Conservation (phyloP, 352 stramenopile species). For the Pythium sp. region DNA sequence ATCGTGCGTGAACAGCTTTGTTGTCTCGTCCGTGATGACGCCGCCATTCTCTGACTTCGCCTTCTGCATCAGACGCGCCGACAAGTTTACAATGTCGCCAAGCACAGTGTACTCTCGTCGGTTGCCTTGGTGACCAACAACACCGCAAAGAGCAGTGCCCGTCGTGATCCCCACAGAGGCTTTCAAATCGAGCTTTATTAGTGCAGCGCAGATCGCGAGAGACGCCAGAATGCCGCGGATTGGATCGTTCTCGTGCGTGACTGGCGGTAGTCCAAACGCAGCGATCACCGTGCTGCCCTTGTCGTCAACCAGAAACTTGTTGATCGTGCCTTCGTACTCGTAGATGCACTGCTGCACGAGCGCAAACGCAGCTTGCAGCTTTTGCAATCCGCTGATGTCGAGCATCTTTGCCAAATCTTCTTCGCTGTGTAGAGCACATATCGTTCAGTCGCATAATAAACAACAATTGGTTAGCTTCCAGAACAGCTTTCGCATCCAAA, state of each 20-base stretch:
- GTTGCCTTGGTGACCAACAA: constrained; percentile 89
- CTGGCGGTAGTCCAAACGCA: constrained; percentile 89
- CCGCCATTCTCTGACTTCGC: constrained; percentile 80
- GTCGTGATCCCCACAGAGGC: constrained; percentile 91
- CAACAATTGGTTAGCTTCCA: neutral
- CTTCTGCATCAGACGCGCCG: constrained; percentile 90
- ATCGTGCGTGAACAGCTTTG: constrained; percentile 80
- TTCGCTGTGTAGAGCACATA: constrained; percentile 31
- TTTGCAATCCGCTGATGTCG: constrained; percentile 60
- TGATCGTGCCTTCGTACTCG: constrained; percentile 94
- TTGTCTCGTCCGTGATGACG: constrained; percentile 87
- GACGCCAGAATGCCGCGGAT: constrained; percentile 88
- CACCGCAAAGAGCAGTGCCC: constrained; percentile 89
- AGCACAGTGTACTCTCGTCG: constrained; percentile 93
- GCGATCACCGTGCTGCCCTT: constrained; percentile 93
- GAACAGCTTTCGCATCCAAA: neutral
- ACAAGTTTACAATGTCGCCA: constrained; percentile 93
- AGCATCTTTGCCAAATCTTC: constrained; percentile 78
- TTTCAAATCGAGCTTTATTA: constrained; percentile 65
- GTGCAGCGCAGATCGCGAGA: constrained; percentile 77
- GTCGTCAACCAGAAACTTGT: constrained; percentile 96
- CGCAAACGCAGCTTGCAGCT: constrained; percentile 76
- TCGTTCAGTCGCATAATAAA: neutral
- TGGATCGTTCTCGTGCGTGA: constrained; percentile 91
- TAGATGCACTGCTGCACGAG: constrained; percentile 90